Conservation (phyloP, 2,329 filamentous ascomycete genomes). For the Neophaeococcomyces mojaviensis region DNA sequence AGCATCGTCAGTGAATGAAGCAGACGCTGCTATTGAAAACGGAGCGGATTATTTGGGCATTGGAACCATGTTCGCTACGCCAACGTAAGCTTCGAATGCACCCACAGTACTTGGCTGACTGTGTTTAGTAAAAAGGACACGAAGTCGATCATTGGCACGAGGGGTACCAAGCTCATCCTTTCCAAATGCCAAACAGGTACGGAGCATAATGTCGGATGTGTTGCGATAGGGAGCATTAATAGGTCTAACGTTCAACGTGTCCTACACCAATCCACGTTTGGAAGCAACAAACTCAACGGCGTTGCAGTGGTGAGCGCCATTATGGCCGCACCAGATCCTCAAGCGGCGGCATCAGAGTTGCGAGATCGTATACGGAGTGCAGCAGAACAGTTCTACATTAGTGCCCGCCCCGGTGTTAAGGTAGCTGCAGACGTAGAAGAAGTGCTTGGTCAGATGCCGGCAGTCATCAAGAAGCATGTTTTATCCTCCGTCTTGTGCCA, state of each 20-base stretch:
- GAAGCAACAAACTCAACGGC: constrained; percentile 53
- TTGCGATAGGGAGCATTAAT: constrained; percentile 88
- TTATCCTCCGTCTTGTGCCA: constrained; percentile 67
- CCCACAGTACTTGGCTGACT: constrained; percentile 25
- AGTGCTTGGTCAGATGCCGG: constrained; percentile 32
- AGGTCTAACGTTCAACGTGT: constrained; percentile 66
- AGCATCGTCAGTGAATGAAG: constrained; percentile 67
- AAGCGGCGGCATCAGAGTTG: constrained; percentile 55
- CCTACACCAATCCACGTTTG: constrained; percentile 55
- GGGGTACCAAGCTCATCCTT: constrained; percentile 62
- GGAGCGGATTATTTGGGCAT: constrained; percentile 90
- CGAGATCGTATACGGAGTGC: constrained; percentile 44
- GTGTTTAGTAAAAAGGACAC: constrained; percentile 63
- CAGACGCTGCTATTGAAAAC: constrained; percentile 59
- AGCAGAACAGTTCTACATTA: constrained; percentile 26
- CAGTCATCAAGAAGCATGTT: constrained; percentile 55
- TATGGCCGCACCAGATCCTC: constrained; percentile 63
- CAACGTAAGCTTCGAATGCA: constrained; percentile 44
- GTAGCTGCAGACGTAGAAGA: constrained; percentile 14
- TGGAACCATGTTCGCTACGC: constrained; percentile 79
- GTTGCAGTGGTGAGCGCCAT: constrained; percentile 87
- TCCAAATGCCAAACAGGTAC: constrained; percentile 46
- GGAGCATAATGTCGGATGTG: constrained; percentile 47
- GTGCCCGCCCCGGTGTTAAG: constrained; percentile 25
- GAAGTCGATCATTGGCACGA: constrained; percentile 69